phyloP scores from a whole-genome alignment of 1,139 yeast species.

The Suhomyces chickasaworum region DNA sequence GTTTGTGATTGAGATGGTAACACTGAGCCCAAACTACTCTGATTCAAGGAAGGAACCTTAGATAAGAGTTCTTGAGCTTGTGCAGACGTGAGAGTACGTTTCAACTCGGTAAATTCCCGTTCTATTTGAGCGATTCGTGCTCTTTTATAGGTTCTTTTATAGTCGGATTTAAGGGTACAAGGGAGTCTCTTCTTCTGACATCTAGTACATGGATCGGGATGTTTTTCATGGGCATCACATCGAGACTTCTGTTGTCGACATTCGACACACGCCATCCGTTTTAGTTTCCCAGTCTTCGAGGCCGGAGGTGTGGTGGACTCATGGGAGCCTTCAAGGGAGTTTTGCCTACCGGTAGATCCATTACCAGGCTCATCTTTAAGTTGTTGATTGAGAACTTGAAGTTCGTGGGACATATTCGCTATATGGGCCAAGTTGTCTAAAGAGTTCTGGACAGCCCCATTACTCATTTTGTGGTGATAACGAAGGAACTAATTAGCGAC shows the following conservation, averaged over 20 bases:
- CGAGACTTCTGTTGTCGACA: slow-evolving; percentile 92
- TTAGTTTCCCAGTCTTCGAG: slow-evolving; percentile 32
- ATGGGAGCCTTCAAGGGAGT: slow-evolving; percentile 9
- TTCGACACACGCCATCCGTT: slow-evolving; percentile 88
- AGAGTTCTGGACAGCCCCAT: slow-evolving; percentile 23
- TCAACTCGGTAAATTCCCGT: slow-evolving; percentile 69
- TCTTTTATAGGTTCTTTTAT: slow-evolving; percentile 85
- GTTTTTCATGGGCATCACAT: slow-evolving; percentile 80
- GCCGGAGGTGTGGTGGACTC: slow-evolving; percentile 13
- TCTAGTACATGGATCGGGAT: slow-evolving; percentile 82
- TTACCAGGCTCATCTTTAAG: slow-evolving; percentile 20
- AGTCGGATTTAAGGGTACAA: slow-evolving; percentile 77
- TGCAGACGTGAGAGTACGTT: slow-evolving; percentile 55
- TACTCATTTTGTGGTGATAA: slow-evolving; percentile 12
- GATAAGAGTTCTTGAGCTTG: slow-evolving; percentile 50
- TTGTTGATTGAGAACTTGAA: slow-evolving; percentile 35
- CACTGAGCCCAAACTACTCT: slow-evolving; percentile 1
- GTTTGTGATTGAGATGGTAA: neutral
- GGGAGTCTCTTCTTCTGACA: slow-evolving; percentile 68
- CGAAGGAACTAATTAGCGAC: neutral
- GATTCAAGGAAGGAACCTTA: slow-evolving; percentile 32
- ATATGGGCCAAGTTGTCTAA: slow-evolving; percentile 48
- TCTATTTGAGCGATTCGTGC: slow-evolving; percentile 86
- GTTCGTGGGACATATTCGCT: slow-evolving; percentile 49
- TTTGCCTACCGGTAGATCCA: slow-evolving; percentile 9